phyloP scores from a whole-genome alignment of 2,329 filamentous ascomycete genomes.

The Alternaria infectoria region DNA sequence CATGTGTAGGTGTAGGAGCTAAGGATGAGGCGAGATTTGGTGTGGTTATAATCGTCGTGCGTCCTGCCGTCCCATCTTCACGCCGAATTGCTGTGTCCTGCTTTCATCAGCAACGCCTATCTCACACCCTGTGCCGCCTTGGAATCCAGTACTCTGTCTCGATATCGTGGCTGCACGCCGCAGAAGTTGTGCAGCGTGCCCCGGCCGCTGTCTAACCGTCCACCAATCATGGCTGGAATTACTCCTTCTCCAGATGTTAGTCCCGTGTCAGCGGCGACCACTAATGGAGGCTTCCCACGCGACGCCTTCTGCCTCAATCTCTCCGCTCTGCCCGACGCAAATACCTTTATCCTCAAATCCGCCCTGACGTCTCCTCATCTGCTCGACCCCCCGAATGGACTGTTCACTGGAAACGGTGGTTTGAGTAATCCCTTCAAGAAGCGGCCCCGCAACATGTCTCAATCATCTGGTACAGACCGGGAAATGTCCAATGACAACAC shows the following conservation, averaged over 20 bases:
- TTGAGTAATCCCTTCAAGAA: conserved; percentile 45
- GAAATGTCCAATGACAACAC: conserved; percentile 47
- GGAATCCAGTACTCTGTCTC: conserved; percentile 13
- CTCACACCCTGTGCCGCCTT: conserved; percentile 8
- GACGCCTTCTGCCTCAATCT: conserved; percentile 51
- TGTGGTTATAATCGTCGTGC: conserved; percentile 31
- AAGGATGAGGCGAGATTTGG: conserved; percentile 27
- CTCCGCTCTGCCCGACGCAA: conserved; percentile 46
- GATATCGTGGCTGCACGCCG: conserved; percentile 39
- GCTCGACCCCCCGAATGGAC: conserved; percentile 46
- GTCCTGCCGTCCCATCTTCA: conserved; percentile 13
- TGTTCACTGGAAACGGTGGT: conserved; percentile 35
- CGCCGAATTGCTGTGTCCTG: neutral
- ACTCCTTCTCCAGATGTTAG: conserved; percentile 52
- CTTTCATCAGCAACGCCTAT: conserved; percentile 1
- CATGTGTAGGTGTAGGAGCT: conserved; percentile 20
- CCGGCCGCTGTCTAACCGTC: conserved; percentile 31
- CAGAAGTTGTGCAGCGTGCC: conserved; percentile 37
- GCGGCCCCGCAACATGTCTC: conserved; percentile 52
- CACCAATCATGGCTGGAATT: conserved; percentile 50
- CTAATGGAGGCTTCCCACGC: conserved; percentile 47
- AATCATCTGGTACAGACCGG: conserved; percentile 50
- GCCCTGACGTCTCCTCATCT: conserved; percentile 48
- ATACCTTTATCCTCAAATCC: conserved; percentile 47
- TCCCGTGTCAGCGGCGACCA: conserved; percentile 51